phyloP scores from a whole-genome alignment of 2,329 filamentous ascomycete species.

The Trichoderma arundinaceum region DNA sequence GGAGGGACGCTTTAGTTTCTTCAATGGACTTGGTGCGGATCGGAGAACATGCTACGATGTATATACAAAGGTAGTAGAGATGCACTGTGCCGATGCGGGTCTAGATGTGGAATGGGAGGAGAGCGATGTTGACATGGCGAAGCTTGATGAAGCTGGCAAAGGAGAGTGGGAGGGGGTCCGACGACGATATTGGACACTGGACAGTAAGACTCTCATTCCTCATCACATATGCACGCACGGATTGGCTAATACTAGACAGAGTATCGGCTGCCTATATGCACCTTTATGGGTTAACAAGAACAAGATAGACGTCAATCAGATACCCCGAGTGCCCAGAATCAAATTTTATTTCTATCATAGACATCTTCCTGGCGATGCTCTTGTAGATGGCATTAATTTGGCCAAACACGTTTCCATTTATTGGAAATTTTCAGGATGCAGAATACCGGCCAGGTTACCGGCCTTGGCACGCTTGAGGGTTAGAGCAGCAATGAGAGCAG shows the following conservation, averaged over 20 bases:
- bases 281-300: constrained; percentile 67
- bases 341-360: constrained; percentile 24
- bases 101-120: constrained; percentile 88
- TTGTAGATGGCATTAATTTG: not conserved
- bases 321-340: constrained; percentile 11
- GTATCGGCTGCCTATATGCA: constrained; percentile 77
- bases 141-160: constrained; percentile 67
- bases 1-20: constrained; percentile 80
- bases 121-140: constrained; percentile 71
- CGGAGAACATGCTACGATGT: constrained; percentile 94
- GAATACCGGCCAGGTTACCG: constrained; percentile 67
- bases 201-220: constrained; percentile 56
- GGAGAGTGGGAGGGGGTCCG: constrained; percentile 88
- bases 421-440: constrained; percentile 67
- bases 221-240: constrained; percentile 1
- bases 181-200: constrained; percentile 87
- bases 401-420: constrained; percentile 33
- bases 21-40: constrained; percentile 92
- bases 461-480: constrained; percentile 68
- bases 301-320: constrained; percentile 25
- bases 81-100: constrained; percentile 87
- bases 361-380: constrained; percentile 1
- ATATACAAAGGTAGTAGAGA: constrained; percentile 88
- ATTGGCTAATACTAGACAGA: constrained; percentile 50
- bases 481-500: constrained; percentile 84